Conservation (phyloP, 306 rosid genomes). For the Hylodesmum podocarpum region DNA sequence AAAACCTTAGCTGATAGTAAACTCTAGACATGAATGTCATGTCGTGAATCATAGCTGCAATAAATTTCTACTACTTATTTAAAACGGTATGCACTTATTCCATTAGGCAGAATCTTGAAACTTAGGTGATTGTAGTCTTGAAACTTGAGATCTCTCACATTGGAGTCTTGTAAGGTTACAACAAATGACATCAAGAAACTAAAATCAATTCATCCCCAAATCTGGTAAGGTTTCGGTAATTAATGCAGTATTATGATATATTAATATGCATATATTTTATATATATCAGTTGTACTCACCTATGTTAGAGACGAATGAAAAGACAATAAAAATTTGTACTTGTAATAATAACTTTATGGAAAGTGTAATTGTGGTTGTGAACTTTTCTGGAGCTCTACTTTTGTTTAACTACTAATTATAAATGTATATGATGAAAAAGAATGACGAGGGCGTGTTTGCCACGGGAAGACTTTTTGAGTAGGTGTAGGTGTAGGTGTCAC, state of each 20-base stretch:
- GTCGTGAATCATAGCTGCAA: background rate
- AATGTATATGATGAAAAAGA: background rate
- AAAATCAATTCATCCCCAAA: constrained; percentile 65
- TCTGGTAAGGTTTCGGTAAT: constrained; percentile 78
- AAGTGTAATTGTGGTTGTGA: constrained; percentile 29
- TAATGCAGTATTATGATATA: background rate
- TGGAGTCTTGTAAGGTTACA: constrained; percentile 85
- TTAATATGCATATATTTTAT: background rate
- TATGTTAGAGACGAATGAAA: background rate
- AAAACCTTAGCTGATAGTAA: background rate
- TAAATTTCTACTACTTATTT: background rate
- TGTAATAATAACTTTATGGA: constrained; percentile 21
- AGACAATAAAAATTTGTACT: constrained; percentile 30
- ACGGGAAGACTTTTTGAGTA: too few species aligned
- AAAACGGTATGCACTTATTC: background rate
- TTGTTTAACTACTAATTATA: background rate
- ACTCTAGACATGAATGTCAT: background rate
- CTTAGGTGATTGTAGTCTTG: background rate
- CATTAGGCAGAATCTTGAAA: background rate
- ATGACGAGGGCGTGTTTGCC: background rate
- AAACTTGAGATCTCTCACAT: constrained; percentile 78
- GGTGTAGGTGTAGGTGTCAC: too few species aligned
- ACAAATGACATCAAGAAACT: constrained; percentile 75
- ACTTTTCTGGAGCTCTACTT: constrained; percentile 39
- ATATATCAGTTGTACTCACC: background rate